Conservation (phyloP, 176 grass and related monocot genomes). For the Phoenix roebelenii region DNA sequence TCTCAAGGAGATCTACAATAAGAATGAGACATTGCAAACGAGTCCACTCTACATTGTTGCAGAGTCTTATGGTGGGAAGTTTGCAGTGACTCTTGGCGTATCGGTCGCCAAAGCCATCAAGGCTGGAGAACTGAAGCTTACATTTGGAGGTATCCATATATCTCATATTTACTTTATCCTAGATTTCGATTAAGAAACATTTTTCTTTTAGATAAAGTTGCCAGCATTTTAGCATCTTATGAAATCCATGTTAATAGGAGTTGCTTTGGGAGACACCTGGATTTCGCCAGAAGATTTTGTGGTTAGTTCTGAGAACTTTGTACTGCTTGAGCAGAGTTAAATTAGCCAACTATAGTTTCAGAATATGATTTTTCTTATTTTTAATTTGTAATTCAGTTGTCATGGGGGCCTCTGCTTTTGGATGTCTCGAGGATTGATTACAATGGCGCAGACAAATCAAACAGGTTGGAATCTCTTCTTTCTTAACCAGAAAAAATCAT, state of each 20-base stretch:
- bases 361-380: neutral
- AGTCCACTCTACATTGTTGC: constrained; percentile 80
- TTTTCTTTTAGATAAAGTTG: no score
- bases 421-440: constrained; percentile 69
- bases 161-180: neutral
- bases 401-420: constrained; percentile 67
- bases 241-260: constrained; percentile 20
- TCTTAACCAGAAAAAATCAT: neutral
- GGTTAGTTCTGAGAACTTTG: constrained; percentile 18
- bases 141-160: constrained; percentile 34
- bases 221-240: no score
- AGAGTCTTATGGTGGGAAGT: constrained; percentile 95
- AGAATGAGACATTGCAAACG: constrained; percentile 15
- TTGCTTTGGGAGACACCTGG: constrained; percentile 81
- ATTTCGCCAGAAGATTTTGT: constrained; percentile 84
- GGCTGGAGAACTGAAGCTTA: constrained; percentile 24
- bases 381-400: constrained; percentile 17
- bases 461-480: constrained; percentile 20
- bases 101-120: constrained; percentile 42
- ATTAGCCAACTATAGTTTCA: no score
- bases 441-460: constrained; percentile 24
- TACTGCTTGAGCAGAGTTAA: neutral
- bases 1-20: constrained; percentile 34
- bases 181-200: no score
- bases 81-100: constrained; percentile 62